A percentile compares a stretch with the other conserved stretches of the same genome.
These are phyloP conservation scores for Acanthochlamys bracteata DNA, from an alignment of 106 monocot species.

Conservation along the genomic window DNA sequence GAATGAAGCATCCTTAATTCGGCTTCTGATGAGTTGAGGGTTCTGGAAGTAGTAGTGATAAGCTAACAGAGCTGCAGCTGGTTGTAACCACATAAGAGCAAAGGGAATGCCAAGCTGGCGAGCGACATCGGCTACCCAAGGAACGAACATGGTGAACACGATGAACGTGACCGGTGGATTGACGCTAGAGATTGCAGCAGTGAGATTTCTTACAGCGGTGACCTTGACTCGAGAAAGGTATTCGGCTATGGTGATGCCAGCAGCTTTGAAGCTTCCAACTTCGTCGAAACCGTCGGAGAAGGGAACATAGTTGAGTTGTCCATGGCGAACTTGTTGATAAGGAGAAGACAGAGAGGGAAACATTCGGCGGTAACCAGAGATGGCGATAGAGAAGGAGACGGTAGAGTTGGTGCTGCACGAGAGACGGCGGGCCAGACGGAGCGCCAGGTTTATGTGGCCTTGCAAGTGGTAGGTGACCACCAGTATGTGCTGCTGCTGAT, in stretches of 20 bases:
- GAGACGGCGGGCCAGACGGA: conserved; percentile 29
- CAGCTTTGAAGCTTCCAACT: neutral
- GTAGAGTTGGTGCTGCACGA: neutral
- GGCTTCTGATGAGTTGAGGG: neutral
- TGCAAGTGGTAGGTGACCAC: conserved; percentile 19
- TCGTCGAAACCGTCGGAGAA: conserved; percentile 25
- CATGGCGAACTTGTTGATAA: neutral
- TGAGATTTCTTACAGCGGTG: conserved; percentile 11
- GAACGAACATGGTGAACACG: conserved; percentile 19
- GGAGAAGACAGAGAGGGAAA: neutral
- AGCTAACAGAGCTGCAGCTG: neutral
- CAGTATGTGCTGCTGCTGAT: conserved; percentile 27
- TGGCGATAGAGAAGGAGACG: conserved; percentile 26
- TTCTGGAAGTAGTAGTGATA: conserved; percentile 12
- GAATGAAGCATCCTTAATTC: conserved; percentile 5
- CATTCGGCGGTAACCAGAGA: conserved; percentile 12
- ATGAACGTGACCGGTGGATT: conserved; percentile 18
- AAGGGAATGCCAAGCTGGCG: conserved; percentile 10
- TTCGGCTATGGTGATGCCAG: neutral
- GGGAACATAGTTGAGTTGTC: conserved; percentile 12
- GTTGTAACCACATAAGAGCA: conserved; percentile 6
- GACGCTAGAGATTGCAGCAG: conserved; percentile 9
- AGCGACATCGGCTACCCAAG: conserved; percentile 22
- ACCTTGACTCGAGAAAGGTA: neutral
- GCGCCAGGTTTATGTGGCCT: conserved; percentile 45